phyloP scores from a whole-genome alignment of 352 stramenopile species.

The Phytophthora ohioensis region DNA sequence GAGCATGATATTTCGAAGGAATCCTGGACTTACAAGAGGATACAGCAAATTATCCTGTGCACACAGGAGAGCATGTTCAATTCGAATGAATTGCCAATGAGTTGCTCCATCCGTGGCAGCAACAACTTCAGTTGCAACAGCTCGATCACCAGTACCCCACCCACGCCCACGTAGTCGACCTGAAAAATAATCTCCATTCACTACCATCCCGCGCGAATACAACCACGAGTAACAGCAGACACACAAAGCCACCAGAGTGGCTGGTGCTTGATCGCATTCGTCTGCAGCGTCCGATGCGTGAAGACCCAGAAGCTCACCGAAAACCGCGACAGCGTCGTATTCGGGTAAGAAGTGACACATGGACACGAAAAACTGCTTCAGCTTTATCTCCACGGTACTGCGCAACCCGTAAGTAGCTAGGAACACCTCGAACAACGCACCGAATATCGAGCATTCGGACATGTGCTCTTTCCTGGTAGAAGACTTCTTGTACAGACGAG shows the following conservation, averaged over 20 bases:
- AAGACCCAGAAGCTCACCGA: slow-evolving; percentile 69
- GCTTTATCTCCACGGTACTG: slow-evolving; percentile 58
- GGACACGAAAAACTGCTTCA: slow-evolving; percentile 73
- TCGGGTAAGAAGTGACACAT: slow-evolving; percentile 61
- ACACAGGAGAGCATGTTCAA: slow-evolving; percentile 65
- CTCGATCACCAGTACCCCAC: neutral
- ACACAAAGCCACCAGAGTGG: slow-evolving; percentile 64
- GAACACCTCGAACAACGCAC: slow-evolving; percentile 55
- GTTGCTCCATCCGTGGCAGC: slow-evolving; percentile 34
- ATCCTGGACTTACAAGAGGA: slow-evolving; percentile 69
- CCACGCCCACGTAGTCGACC: slow-evolving; percentile 15
- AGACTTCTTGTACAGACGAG: slow-evolving; percentile 56
- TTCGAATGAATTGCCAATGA: slow-evolving; percentile 70
- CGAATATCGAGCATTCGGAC: slow-evolving; percentile 51
- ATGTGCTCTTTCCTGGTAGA: slow-evolving; percentile 4
- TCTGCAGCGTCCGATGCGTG: slow-evolving; percentile 43
- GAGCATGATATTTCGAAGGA: slow-evolving; percentile 63
- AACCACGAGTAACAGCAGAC: slow-evolving; percentile 68
- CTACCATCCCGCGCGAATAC: slow-evolving; percentile 69
- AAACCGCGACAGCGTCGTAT: slow-evolving; percentile 70
- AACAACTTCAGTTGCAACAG: slow-evolving; percentile 13
- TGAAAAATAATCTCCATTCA: slow-evolving; percentile 46
- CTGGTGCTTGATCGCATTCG: slow-evolving; percentile 44
- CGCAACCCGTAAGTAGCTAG: slow-evolving; percentile 60
- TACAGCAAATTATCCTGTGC: slow-evolving; percentile 79